phyloP scores from a whole-genome alignment of 495 filamentous ascomycete genomes.

The Friedmanniomyces simplex region DNA sequence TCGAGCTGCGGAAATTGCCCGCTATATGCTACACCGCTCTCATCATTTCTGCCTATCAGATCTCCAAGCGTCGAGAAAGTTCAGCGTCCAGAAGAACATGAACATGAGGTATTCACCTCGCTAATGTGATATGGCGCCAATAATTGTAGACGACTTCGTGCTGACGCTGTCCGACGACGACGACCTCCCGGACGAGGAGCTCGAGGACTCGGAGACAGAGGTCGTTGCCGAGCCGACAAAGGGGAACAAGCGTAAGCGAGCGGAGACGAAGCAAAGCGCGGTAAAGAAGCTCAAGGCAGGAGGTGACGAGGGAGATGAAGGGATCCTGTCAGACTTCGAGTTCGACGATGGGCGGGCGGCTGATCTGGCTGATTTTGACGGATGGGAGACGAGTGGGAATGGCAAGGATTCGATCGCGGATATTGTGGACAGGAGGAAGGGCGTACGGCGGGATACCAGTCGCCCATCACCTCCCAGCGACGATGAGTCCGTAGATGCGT shows the following conservation, averaged over 20 bases:
- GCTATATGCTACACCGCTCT: too few species aligned
- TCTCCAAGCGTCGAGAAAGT: too few species aligned
- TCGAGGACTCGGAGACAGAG: neutral
- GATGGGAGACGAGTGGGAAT: neutral
- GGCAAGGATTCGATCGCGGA: neutral
- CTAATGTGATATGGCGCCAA: neutral
- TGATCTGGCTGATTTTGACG: conserved; percentile 7
- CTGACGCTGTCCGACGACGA: conserved; percentile 9
- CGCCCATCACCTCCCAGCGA: neutral
- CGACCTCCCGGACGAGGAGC: conserved; percentile 9
- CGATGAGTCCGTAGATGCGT: neutral
- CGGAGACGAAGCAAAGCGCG: conserved; percentile 1
- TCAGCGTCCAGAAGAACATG: too few species aligned
- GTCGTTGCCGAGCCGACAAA: neutral
- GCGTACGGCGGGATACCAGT: neutral
- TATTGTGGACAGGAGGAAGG: neutral
- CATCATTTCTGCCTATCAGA: too few species aligned
- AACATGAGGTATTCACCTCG: too few species aligned
- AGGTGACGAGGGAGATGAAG: conserved; percentile 1
- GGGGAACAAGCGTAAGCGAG: neutral
- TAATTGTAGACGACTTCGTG: conserved; percentile 10
- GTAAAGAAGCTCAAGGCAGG: conserved; percentile 5
- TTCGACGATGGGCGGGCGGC: conserved; percentile 8
- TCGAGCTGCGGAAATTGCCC: too few species aligned
- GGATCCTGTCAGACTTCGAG: conserved; percentile 13